A percentile compares a stretch with the other conserved stretches of the same genome.
phyloP scores from a whole-genome alignment of 495 filamentous ascomycete genomes.

The Xylaria venustula region DNA sequence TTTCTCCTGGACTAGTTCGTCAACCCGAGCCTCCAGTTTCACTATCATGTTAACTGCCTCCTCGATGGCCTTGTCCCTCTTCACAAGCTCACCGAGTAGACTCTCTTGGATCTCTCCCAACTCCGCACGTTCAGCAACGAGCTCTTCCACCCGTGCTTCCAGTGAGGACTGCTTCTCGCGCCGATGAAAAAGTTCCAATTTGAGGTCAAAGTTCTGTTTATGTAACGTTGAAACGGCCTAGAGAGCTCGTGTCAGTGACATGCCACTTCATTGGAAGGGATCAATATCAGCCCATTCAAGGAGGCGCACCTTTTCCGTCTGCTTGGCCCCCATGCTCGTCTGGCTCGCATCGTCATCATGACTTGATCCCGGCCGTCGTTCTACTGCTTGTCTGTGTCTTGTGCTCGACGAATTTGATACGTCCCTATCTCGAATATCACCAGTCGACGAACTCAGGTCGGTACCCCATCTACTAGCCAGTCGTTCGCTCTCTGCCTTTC shows the following conservation, averaged over 20 bases:
- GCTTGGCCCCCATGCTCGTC: constrained; percentile 46
- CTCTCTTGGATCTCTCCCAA: constrained; percentile 35
- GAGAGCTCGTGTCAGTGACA: constrained; percentile 9
- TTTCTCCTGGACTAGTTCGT: constrained; percentile 49
- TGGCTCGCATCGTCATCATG: constrained; percentile 35
- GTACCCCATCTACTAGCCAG: constrained; percentile 32
- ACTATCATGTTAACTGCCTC: constrained; percentile 83
- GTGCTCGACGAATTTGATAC: constrained; percentile 33
- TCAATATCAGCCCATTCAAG: not conserved
- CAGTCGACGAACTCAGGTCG: constrained; percentile 30
- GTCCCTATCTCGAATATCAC: constrained; percentile 22
- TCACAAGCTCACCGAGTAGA: constrained; percentile 62
- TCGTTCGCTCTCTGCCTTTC: constrained; percentile 46
- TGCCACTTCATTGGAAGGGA: not conserved
- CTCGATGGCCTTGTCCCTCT: constrained; percentile 72
- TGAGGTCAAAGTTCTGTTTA: constrained; percentile 89
- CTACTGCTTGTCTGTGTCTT: constrained; percentile 23
- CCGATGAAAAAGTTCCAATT: constrained; percentile 77
- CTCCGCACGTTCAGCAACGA: constrained; percentile 53
- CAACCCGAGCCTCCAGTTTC: constrained; percentile 65
- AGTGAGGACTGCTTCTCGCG: constrained; percentile 55
- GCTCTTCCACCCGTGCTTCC: constrained; percentile 61
- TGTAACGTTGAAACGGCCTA: constrained; percentile 58
- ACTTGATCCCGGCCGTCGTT: constrained; percentile 33
- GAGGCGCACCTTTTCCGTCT: constrained; percentile 41